phyloP scores from a whole-genome alignment of 1,284 basidiomycete species.

The Trichosporon asahii region DNA sequence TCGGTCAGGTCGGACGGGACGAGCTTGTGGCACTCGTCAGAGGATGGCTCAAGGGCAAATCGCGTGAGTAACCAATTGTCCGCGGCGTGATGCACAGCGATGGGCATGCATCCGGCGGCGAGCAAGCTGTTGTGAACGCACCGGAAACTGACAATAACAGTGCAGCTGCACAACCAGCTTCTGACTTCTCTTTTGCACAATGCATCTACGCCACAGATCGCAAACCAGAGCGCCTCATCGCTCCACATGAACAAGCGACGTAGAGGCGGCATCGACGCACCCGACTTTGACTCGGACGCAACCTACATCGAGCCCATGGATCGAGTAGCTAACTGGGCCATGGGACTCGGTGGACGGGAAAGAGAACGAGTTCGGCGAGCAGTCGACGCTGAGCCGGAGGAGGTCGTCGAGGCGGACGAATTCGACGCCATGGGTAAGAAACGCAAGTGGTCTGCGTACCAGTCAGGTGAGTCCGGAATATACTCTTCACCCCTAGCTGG shows the following conservation, averaged over 20 bases:
- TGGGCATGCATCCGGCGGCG: neutral
- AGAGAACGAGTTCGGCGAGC: slow-evolving; percentile 32
- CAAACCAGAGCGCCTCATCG: slow-evolving; percentile 26
- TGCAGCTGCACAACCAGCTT: slow-evolving; percentile 48
- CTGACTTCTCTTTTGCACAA: slow-evolving; percentile 47
- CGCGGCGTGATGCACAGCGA: neutral
- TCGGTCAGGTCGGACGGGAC: slow-evolving; percentile 42
- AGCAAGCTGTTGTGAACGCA: neutral
- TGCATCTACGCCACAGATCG: slow-evolving; percentile 37
- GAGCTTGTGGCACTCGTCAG: slow-evolving; percentile 46
- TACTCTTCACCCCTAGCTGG: neutral
- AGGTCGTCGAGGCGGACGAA: slow-evolving; percentile 20
- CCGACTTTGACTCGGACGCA: slow-evolving; percentile 42
- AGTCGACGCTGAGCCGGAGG: slow-evolving; percentile 25
- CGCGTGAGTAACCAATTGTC: slow-evolving; percentile 33
- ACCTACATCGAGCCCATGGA: slow-evolving; percentile 38
- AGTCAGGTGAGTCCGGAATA: slow-evolving; percentile 15
- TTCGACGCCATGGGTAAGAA: slow-evolving; percentile 21
- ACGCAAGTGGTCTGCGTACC: slow-evolving; percentile 23
- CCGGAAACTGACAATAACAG: slow-evolving; percentile 26
- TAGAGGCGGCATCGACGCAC: slow-evolving; percentile 31
- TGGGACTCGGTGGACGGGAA: slow-evolving; percentile 39
- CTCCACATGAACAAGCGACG: slow-evolving; percentile 34
- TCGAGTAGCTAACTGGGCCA: slow-evolving; percentile 42
- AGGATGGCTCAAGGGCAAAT: slow-evolving; percentile 42